Percentiles rank a stretch among this genome's conserved stretches.
phyloP scores from a whole-genome alignment of 805 yeast species.

The Zygoascus ofunaensis region DNA sequence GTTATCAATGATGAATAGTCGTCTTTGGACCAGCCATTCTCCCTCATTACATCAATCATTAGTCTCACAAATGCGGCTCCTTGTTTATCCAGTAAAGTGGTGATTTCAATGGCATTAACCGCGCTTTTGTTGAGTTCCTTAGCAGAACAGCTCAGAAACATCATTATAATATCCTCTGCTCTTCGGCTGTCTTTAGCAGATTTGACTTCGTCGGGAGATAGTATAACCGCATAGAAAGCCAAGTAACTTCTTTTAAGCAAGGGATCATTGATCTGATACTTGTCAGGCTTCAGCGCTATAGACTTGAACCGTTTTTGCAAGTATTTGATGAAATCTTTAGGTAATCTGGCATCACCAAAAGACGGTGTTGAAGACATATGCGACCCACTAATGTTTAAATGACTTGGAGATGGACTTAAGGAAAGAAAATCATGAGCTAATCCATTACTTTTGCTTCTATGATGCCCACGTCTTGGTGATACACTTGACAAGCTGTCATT shows the following conservation, averaged over 20 bases:
- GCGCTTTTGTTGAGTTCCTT: constrained; percentile 22
- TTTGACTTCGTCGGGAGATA: constrained; percentile 38
- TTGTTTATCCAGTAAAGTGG: constrained; percentile 19
- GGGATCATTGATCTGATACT: constrained; percentile 29
- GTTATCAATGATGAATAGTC: constrained; percentile 13
- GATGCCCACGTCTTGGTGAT: constrained; percentile 4
- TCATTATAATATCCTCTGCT: constrained; percentile 28
- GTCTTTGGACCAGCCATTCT: constrained; percentile 7
- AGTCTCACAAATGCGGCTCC: constrained; percentile 25
- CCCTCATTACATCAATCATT: constrained; percentile 18
- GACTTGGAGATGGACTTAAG: constrained; percentile 3
- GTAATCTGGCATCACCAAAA: constrained; percentile 21
- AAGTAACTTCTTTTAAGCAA: constrained; percentile 49
- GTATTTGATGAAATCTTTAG: constrained; percentile 24
- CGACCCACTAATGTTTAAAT: neutral
- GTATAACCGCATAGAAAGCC: constrained; percentile 52
- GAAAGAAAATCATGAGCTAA: constrained; percentile 3
- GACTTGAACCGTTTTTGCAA: constrained; percentile 27
- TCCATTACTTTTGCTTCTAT: constrained; percentile 4
- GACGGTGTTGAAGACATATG: constrained; percentile 14
- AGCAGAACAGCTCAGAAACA: constrained; percentile 26
- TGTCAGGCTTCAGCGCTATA: constrained; percentile 25
- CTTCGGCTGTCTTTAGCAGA: constrained; percentile 28
- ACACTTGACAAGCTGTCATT: constrained; percentile 2
- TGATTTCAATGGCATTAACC: constrained; percentile 32